Conservation (phyloP, 768 basidiomycete genomes). For the Leccinum subgranulosum region DNA sequence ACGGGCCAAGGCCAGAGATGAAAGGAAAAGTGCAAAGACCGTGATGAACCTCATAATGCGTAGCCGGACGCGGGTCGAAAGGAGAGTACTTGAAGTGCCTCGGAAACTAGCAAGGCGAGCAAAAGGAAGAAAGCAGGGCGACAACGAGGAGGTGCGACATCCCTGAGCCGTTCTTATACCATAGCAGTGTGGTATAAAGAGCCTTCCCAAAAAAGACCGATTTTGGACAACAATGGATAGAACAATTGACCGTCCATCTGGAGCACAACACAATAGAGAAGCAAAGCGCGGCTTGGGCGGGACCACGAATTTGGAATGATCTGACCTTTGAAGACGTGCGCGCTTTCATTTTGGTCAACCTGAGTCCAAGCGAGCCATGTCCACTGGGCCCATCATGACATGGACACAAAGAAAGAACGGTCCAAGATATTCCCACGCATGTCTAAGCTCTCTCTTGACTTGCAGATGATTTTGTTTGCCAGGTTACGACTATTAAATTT, state of each 20-base stretch:
- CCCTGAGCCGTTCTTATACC: slow-evolving; percentile 17
- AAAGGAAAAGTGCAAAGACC: slow-evolving; percentile 33
- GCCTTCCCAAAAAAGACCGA: not conserved
- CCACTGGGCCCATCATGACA: not conserved
- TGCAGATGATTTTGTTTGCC: no score
- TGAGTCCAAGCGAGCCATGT: not conserved
- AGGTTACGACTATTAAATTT: no score
- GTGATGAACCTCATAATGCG: slow-evolving; percentile 37
- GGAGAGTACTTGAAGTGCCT: slow-evolving; percentile 13
- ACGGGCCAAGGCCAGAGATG: slow-evolving; percentile 32
- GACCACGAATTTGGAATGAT: not conserved
- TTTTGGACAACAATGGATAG: slow-evolving; percentile 15
- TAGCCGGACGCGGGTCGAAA: slow-evolving; percentile 1
- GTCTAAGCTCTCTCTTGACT: no score
- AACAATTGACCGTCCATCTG: slow-evolving; percentile 8
- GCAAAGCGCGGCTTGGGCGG: not conserved
- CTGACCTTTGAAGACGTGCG: not conserved
- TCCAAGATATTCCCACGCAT: not conserved
- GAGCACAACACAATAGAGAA: slow-evolving; percentile 17
- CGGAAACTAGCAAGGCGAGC: slow-evolving; percentile 8
- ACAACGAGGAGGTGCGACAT: not conserved
- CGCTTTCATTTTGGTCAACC: not conserved
- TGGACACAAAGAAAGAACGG: slow-evolving; percentile 1
- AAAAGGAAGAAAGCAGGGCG: not conserved
- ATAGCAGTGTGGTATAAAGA: not conserved